These are phyloP conservation scores for Candida pseudoglaebosa DNA, from an alignment of 805 yeast genomes.

Conservation along the genomic window DNA sequence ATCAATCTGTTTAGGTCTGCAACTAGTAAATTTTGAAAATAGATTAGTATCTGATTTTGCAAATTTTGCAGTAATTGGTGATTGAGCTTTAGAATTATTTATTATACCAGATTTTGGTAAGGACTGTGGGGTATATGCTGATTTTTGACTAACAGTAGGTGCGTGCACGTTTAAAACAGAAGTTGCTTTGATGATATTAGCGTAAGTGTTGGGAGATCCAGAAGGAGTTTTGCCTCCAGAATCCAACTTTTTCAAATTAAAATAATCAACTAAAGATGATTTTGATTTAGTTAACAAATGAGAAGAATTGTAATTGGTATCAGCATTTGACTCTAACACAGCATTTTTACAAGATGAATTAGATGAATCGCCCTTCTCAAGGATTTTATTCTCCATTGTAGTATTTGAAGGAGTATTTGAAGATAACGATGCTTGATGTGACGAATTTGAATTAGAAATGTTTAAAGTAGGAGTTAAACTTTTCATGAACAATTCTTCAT, in stretches of 20 bases:
- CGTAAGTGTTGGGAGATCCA: not conserved
- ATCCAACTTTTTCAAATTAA: not conserved
- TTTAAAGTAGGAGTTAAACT: not conserved
- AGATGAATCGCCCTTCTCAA: not conserved
- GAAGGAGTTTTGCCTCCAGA: not conserved
- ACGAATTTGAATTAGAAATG: not conserved
- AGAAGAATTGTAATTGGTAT: not conserved
- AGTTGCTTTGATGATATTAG: not conserved
- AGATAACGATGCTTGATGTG: not conserved
- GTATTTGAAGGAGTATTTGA: not conserved
- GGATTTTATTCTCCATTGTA: not conserved
- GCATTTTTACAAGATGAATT: not conserved
- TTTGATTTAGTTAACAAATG: not conserved
- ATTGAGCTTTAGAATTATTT: not conserved
- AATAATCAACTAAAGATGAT: not conserved
- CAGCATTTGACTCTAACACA: not conserved
- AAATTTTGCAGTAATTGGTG: not conserved
- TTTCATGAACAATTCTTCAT: not conserved
- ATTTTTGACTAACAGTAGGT: too few relatives aligned
- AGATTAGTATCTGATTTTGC: not conserved
- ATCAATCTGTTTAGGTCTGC: not conserved
- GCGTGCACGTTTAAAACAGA: not conserved
- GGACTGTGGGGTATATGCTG: not conserved
- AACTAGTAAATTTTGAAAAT: not conserved
- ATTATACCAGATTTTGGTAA: not conserved